These are phyloP conservation scores for Penicillium steckii DNA, from an alignment of 495 filamentous ascomycete species.

Conservation along the genomic window DNA sequence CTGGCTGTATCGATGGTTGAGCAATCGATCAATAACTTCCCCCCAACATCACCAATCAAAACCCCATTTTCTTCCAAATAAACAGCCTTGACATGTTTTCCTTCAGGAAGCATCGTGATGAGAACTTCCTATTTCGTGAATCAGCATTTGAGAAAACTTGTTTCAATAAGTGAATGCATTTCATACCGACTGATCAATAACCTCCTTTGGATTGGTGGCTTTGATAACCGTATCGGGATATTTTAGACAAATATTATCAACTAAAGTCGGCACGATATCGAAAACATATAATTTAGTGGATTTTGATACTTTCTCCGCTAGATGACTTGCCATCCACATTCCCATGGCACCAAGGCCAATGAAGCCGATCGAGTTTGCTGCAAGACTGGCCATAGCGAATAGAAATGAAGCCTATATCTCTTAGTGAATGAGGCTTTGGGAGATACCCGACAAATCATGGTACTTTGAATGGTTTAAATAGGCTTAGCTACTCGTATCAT, in stretches of 20 bases:
- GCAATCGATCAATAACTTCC: constrained; percentile 41
- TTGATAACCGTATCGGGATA: constrained; percentile 23
- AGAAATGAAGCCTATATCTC: neutral
- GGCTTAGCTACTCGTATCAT: too few species aligned
- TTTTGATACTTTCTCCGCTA: constrained; percentile 35
- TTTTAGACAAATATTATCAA: constrained; percentile 32
- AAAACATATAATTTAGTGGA: constrained; percentile 34
- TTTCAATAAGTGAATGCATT: neutral
- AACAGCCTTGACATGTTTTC: constrained; percentile 58
- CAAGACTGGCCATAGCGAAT: neutral
- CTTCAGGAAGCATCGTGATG: constrained; percentile 67
- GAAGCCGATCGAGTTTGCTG: constrained; percentile 33
- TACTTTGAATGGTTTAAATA: neutral
- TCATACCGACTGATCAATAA: constrained; percentile 42
- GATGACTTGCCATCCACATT: constrained; percentile 40
- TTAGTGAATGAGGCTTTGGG: neutral
- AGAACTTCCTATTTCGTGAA: constrained; percentile 51
- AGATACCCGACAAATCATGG: neutral
- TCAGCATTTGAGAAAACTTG: neutral
- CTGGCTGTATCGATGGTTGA: constrained; percentile 46
- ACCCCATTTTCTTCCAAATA: constrained; percentile 44
- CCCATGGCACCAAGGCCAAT: constrained; percentile 53
- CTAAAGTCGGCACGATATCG: constrained; percentile 31
- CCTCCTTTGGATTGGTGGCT: constrained; percentile 33
- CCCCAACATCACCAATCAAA: constrained; percentile 23